Conservation (phyloP, 2,329 filamentous ascomycete species). For the Trichoderma polysporum region DNA sequence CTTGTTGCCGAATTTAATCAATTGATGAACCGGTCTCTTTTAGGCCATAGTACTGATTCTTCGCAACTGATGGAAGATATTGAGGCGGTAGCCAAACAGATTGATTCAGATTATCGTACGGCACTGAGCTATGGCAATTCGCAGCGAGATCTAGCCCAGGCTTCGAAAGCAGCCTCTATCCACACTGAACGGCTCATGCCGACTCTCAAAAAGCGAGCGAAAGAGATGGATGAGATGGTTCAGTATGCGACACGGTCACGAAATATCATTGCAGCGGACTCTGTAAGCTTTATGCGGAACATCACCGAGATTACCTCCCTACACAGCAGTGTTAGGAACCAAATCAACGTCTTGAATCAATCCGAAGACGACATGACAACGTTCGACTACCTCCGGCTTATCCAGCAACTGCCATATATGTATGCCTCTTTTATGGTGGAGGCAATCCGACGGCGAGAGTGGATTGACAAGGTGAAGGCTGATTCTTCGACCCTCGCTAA, state of each 20-base stretch:
- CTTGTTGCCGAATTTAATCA: constrained; percentile 65
- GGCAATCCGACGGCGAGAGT: constrained; percentile 81
- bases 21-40: constrained; percentile 52
- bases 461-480: constrained; percentile 84
- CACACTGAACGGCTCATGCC: constrained; percentile 64
- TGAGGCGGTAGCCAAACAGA: constrained; percentile 79
- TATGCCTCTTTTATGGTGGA: constrained; percentile 90
- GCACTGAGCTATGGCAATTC: constrained; percentile 67
- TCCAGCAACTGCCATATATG: constrained; percentile 81
- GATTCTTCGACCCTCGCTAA: constrained; percentile 88
- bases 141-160: constrained; percentile 58
- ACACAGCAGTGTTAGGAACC: constrained; percentile 69
- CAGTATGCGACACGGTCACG: constrained; percentile 62
- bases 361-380: constrained; percentile 74
- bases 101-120: constrained; percentile 81
- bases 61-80: constrained; percentile 77
- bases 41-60: constrained; percentile 62
- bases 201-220: constrained; percentile 53
- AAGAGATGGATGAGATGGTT: constrained; percentile 62
- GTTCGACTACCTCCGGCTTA: constrained; percentile 76
- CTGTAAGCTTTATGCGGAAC: constrained; percentile 73
- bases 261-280: constrained; percentile 65
- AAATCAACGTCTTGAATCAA: constrained; percentile 69
- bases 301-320: constrained; percentile 78
- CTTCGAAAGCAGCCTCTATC: constrained; percentile 61